phyloP scores from a whole-genome alignment of 1,139 yeast genomes.

The Lodderomyces margitis region DNA sequence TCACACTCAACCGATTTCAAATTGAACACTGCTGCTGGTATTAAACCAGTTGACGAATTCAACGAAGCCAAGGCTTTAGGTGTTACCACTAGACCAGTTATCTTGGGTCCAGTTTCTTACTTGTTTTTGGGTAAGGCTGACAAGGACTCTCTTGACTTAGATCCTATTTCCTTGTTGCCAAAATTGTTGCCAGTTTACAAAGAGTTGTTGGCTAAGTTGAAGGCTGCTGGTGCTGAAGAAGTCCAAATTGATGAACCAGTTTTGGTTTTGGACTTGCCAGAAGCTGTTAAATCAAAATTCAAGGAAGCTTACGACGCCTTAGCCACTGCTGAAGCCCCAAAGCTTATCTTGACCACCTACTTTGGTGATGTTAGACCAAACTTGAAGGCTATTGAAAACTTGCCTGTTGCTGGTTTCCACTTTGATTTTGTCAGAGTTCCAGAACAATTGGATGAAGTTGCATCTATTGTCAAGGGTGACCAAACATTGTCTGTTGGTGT shows the following conservation, averaged over 20 bases:
- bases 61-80: constrained; percentile 97
- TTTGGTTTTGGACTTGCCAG: constrained; percentile 90
- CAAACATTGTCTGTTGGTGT: constrained; percentile 94
- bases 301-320: constrained; percentile 79
- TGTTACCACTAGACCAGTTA: constrained; percentile 93
- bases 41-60: constrained; percentile 96
- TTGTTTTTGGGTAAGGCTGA: constrained; percentile 96
- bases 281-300: constrained; percentile 78
- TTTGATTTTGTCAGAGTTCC: constrained; percentile 96
- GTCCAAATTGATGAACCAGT: constrained; percentile 98
- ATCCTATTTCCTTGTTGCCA: constrained; percentile 84
- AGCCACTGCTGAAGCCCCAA: constrained; percentile 67
- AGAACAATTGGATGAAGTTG: constrained; percentile 88
- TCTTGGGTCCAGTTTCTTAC: constrained; percentile 95
- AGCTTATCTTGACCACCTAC: constrained; percentile 83
- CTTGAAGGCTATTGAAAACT: constrained; percentile 79
- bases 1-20: constrained; percentile 94
- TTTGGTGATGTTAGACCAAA: constrained; percentile 99
- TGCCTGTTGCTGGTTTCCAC: constrained; percentile 95
- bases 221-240: constrained; percentile 90
- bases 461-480: constrained; percentile 54
- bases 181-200: constrained; percentile 91
- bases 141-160: constrained; percentile 93
- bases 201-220: constrained; percentile 81
- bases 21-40: constrained; percentile 69